Evolutionary conservation across 495 filamentous ascomycete genomes (phyloP), one percentile per base, ranked within the genome.

Genomic region (Annulohypoxylon nitens): DNA sequence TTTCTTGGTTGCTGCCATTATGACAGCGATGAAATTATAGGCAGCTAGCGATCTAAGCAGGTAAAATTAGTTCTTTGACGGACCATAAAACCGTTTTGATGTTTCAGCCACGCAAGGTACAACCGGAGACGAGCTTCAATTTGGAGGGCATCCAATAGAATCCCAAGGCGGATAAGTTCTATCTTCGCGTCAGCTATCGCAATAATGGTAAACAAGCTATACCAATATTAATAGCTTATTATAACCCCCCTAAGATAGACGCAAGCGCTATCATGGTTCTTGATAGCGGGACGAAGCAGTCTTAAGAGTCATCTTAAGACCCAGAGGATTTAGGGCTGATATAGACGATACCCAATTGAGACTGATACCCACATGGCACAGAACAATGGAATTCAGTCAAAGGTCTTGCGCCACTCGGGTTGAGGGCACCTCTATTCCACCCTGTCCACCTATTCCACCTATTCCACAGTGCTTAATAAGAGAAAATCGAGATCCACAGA

Each of bases 311-410:
- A 37, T 26, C 20, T 26, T 62, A 58, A 20, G 7, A 58, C n/a
- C 48, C 47, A 26, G 11, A 58, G 18, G 59, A 66, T 57, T 34
- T 58, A 71, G 54, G 69, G 59, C 69, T 71, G 60, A 71, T 26
- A 37, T 43, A 33, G 16, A 48, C 39, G 53, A 57, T 37, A 57
- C 53, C 53, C 8, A 57, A 57, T 37, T 16, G 16, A 16, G 53
- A 14, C 18, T 37, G 30, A 34, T 37, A 57, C 53, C 53, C 53
- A 37, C 14, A 57, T 14, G 34, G 16, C 30, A 36, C 4, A 55
- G 53, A 57, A 23, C 33, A 57, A 20, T 57, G 33, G 53, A 33
- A 57, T 55, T 20, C 11, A 53, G 8, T 30, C 50, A 30, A 54
- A 57, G 7, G 25, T 2, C 33, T 4, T 36, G n/a, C 36, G 14